phyloP scores from a whole-genome alignment of 305 asterid species.

The Solanum hybrid region DNA sequence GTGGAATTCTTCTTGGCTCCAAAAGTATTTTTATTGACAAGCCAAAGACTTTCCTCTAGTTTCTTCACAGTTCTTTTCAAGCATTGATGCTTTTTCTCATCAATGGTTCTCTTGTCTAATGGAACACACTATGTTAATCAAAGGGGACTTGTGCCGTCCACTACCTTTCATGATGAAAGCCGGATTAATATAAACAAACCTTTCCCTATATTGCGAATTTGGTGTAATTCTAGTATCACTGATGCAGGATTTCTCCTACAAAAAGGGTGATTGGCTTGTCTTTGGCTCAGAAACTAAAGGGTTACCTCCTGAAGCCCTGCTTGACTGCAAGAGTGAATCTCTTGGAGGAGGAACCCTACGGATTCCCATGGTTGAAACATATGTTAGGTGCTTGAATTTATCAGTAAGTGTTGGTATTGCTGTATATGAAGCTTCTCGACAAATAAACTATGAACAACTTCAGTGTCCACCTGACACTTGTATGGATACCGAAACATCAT shows the following conservation, averaged over 20 bases:
- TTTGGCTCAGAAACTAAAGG: slow-evolving; percentile 89
- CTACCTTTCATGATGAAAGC: background rate
- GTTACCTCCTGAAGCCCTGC: slow-evolving; percentile 68
- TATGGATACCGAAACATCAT: slow-evolving; percentile 25
- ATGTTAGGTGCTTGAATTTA: slow-evolving; percentile 85
- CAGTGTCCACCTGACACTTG: slow-evolving; percentile 37
- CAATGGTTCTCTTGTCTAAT: background rate
- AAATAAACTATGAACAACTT: slow-evolving; percentile 72
- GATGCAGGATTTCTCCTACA: slow-evolving; percentile 66
- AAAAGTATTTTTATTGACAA: background rate
- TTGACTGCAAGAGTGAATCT: slow-evolving; percentile 48
- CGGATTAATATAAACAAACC: background rate
- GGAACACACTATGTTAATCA: background rate
- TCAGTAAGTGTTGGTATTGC: slow-evolving; percentile 92
- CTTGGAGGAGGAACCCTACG: slow-evolving; percentile 69
- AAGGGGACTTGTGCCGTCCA: background rate
- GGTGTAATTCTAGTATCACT: background rate
- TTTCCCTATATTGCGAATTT: background rate
- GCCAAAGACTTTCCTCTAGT: background rate
- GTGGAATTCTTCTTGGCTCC: background rate
- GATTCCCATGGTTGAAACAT: slow-evolving; percentile 88
- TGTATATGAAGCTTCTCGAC: slow-evolving; percentile 86
- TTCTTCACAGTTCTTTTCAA: background rate
- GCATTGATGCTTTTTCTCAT: background rate
- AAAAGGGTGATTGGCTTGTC: slow-evolving; percentile 89